Evolutionary conservation across 1,284 basidiomycete species (phyloP).

Genomic region (Thelephora terrestris): DNA sequence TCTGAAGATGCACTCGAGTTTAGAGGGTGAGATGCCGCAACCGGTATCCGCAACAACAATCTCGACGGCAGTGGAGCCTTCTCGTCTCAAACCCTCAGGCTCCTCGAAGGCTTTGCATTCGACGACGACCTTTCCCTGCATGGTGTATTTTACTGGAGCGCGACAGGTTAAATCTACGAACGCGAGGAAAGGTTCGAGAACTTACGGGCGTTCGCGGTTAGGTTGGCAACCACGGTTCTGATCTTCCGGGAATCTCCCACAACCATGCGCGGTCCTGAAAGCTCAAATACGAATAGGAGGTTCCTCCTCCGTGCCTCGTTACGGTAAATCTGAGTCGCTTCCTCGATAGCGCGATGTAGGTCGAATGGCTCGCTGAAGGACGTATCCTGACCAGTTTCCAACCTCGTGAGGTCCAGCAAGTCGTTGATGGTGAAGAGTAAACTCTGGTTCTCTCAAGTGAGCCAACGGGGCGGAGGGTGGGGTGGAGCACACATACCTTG

Average conservation of each 20-base stretch:
- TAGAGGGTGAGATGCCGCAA: constrained; percentile 62
- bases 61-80: constrained; percentile 51
- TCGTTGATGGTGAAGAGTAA: constrained; percentile 82
- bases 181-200: constrained; percentile 6
- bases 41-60: constrained; percentile 74
- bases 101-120: constrained; percentile 47
- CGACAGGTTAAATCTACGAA: constrained; percentile 3
- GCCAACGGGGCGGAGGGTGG: not conserved
- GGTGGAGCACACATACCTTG: constrained; percentile 35
- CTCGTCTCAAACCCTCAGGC: constrained; percentile 37
- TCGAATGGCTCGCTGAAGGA: constrained; percentile 81
- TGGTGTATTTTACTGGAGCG: constrained; percentile 65
- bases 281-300: constrained; percentile 54
- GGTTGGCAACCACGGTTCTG: constrained; percentile 72
- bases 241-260: constrained; percentile 71
- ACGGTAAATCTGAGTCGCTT: constrained; percentile 54
- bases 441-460: constrained; percentile 28
- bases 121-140: constrained; percentile 55
- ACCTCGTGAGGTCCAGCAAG: constrained; percentile 75
- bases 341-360: constrained; percentile 55
- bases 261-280: constrained; percentile 46
- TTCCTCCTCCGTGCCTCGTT: constrained; percentile 65
- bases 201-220: constrained; percentile 73
- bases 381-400: constrained; percentile 75
- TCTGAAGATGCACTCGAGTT: constrained; percentile 77